phyloP scores from a whole-genome alignment of 257 asterid species.

The Ajuga chamaepitys region DNA sequence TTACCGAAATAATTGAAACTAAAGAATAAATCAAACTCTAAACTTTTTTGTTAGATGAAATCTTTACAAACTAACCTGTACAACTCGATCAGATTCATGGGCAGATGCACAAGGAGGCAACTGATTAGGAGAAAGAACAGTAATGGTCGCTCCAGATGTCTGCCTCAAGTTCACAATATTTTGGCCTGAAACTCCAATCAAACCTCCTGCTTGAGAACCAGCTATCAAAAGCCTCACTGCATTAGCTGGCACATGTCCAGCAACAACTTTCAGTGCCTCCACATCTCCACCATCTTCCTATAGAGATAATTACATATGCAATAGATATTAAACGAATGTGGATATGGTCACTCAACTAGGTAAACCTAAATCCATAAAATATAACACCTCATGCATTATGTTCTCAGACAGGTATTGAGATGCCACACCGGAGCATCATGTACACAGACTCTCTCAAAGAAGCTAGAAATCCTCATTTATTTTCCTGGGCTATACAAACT shows the following conservation, averaged over 20 bases:
- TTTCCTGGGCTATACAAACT: background rate
- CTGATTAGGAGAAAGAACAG: constrained; percentile 86
- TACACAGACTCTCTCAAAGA: background rate
- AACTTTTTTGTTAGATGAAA: background rate
- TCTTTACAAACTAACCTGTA: constrained; percentile 52
- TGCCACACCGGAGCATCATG: too few species aligned
- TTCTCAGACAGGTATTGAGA: too few species aligned
- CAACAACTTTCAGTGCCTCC: constrained; percentile 58
- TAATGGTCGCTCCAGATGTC: constrained; percentile 70
- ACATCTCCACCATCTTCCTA: constrained; percentile 66
- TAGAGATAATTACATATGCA: background rate
- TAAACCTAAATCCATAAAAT: background rate
- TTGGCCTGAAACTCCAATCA: constrained; percentile 92
- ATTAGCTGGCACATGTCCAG: constrained; percentile 84
- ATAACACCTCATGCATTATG: background rate
- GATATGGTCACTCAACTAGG: background rate
- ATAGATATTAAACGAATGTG: background rate
- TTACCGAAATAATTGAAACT: background rate
- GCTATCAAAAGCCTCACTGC: constrained; percentile 86
- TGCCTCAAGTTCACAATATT: constrained; percentile 83
- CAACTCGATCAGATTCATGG: constrained; percentile 91
- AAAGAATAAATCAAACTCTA: background rate
- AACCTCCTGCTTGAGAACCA: constrained; percentile 92
- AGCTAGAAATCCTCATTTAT: background rate
- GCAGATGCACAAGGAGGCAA: constrained; percentile 94